Evolutionary conservation across 2,329 filamentous ascomycete species (phyloP), one percentile per base, ranked within the genome.

Genomic region (Ceratocystis smalleyi): DNA sequence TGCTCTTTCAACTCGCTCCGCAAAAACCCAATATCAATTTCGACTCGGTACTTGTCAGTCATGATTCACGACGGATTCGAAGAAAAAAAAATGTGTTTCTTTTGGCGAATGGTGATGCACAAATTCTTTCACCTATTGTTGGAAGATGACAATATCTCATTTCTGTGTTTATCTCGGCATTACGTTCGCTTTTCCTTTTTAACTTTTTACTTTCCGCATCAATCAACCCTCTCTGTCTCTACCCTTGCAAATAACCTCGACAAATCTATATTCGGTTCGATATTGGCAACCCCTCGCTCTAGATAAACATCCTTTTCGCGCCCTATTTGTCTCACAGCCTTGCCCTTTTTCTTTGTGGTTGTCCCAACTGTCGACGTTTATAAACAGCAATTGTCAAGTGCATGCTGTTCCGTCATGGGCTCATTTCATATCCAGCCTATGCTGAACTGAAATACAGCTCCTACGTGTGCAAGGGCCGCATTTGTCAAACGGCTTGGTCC

Each of bases 31-130:
- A 32, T 43, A 62, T 51, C 30, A 49, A 59, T 55, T 40, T 66
- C 57, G 62, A 59, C 49, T 61, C 63, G 22, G 45, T 62, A 61
- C 55, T 55, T 49, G 51, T 65, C 22, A 54, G 19, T 45, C 61
- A 54, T 60, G 24, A 43, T 47, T 64, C 27, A 66, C 65, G 63
- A 61, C 65, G 65, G 67, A 63, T 47, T 61, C 65, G 57, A 64
- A 57, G n/a, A 62, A 66, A 66, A 66, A 27, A 27, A 27, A 66
- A 64, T 49, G 62, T 51, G 49, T 57, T 59, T 62, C 61, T 64
- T 65, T 40, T 64, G 54, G 45, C 63, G 61, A 59, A 54, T 43
- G 55, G 57, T 35, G 64, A 64, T 19, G 35, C 24, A 62, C 45
- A 57, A 43, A 43, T 24, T 19, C 35, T 15, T 55, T 22, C 35